Base-by-base conservation (phyloP, 352 stramenopile species). In the Phytophthora crassamura region DNA sequence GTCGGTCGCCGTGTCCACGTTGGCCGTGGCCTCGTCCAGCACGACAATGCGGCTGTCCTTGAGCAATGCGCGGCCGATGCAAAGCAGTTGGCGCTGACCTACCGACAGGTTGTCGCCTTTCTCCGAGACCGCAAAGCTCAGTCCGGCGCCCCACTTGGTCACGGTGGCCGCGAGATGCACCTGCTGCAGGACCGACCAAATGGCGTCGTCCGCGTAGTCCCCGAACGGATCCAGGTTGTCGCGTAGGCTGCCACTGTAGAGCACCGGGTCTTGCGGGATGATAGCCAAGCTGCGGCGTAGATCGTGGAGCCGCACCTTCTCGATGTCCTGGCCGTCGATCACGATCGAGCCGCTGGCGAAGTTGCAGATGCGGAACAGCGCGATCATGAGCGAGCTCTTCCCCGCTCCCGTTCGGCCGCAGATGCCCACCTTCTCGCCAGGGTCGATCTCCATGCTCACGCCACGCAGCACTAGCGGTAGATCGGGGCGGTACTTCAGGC, bases 11-110 rank as follows among this genome's bases (percentile, higher is more conserved):
- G 63, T 59, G 59, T 98, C 94, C 9, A 99, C 90, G 47, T 73
- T 91, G 32, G 88, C 83, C 8, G 97, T 99, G 9, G 95, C 96
- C 72, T 99, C 97, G 72, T 99, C 97, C 35, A 99, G 59, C 18
- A 99, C 78, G 3, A 99, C 67, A 25, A 86, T 74, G 43, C 97
- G 96, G 20, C 87, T 82, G 47, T 97, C 88, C 20, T 93, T 85
- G 7, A 99, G 57, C 4, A 99, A 59, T 10, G 94, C 97, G 51
- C 96, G 82, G 7, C 93, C 95, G 61, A 99, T 98, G n/a, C 60
- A 68, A 16, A 68, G 25, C 5, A 99, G 75, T 66, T 99, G 96
- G 1, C 95, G 69, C 69, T 99, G 89, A 15, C 96, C 96, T 28
- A 98, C 91, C 38, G 85, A 97, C 43, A 99, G 90, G 74, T 99